Base-by-base conservation (phyloP, 1,139 yeast genomes). In the Geotrichum klebahnii region DNA sequence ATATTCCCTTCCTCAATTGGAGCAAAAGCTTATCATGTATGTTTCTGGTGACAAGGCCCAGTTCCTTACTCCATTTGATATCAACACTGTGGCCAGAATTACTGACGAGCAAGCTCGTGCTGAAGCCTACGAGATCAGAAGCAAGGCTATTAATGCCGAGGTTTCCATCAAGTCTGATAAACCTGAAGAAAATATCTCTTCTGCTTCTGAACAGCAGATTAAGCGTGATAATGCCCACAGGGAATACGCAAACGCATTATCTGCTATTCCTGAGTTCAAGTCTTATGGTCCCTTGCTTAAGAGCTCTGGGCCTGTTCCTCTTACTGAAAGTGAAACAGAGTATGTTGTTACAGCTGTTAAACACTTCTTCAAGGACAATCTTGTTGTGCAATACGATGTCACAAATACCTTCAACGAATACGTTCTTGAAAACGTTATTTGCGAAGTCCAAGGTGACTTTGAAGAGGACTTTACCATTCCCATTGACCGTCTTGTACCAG, bases 311-410 rank as follows among this genome's bases (percentile, higher is more conserved):
- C 77, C 80, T 49, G 73, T 80, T 51, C 80, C 84, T 59, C 79
- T 92, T 62, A 90, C 98, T 31, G 98, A 92, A 66, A 78, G 80
- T 56, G 98, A 90, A 66, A 89, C 95, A 57, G 99, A 92, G 69
- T 89, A 89, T 66, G 92, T 88, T 47, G 96, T 94, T 49, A 77
- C 78, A 50, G 92, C 86, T 32, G 76, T 86, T 52, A 89, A 87
- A 68, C 97, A 90, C 67, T 72, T 89, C 54, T 92, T 85, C 70
- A 70, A 79, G 49, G 78, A 79, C 37, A 85, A 88, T 67, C 72
- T 89, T 64, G 94, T 92, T 29, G 73, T 92, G 58, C 96, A 92
- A 73, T 92, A 80, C 69, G 81, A 84, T 59, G 80, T 94, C 59
- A 79, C 83, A 55, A 94, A 92, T 70, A 92, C 98, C 1, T 77